Evolutionary conservation across 2,329 filamentous ascomycete species (phyloP).

Genomic region (Aspergillus sp.): DNA sequence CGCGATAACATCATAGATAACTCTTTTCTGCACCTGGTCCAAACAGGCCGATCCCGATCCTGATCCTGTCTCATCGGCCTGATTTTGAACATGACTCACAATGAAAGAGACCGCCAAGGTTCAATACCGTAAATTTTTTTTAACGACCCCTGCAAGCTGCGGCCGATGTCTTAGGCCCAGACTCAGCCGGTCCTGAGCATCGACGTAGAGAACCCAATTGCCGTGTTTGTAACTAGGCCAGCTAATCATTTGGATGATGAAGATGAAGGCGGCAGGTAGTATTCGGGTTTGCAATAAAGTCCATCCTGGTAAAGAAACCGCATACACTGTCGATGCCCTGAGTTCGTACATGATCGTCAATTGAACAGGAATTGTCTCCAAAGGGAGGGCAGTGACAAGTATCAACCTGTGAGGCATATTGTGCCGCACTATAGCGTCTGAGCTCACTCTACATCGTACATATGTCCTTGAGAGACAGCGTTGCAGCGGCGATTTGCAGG

Average conservation of each 20-base stretch:
- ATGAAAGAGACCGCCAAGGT: neutral
- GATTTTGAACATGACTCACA: neutral
- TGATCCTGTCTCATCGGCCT: neutral
- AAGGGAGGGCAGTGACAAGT: neutral
- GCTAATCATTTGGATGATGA: neutral
- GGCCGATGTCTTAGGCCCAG: neutral
- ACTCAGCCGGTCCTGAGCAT: neutral
- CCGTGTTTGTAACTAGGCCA: neutral
- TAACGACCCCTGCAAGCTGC: neutral
- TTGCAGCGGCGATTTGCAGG: neutral
- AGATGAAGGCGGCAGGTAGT: neutral
- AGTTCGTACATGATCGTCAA: neutral
- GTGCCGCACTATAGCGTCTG: neutral
- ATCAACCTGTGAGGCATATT: neutral
- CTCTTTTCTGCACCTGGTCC: neutral
- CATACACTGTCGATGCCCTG: neutral
- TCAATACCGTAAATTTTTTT: neutral
- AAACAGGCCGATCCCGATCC: neutral
- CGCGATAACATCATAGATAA: neutral
- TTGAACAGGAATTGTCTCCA: neutral
- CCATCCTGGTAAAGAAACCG: neutral
- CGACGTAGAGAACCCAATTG: neutral
- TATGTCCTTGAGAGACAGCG: neutral
- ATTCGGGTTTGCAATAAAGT: neutral
- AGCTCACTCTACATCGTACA: constrained; percentile 1